Evolutionary conservation across 2,329 filamentous ascomycete species (phyloP), one percentile per base, ranked within the genome.

Genomic region (Clonostachys chloroleuca): DNA sequence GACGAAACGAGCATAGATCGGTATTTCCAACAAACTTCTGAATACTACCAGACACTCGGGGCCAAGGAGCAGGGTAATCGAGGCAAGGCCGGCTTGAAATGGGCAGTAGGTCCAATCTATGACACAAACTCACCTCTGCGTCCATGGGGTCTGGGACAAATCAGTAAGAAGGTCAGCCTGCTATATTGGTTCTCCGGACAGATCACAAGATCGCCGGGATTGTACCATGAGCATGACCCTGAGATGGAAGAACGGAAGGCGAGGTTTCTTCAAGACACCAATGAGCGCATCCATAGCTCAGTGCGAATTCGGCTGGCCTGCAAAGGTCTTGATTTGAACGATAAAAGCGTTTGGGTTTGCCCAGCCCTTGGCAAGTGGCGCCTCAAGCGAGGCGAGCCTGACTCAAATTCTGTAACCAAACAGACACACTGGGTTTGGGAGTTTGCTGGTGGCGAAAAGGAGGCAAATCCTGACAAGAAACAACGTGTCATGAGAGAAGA

Each of bases 221-320:
- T 72, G 52, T 78, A 78, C 61, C 68, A 63, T 42, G 70, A 69
- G 49, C 61, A 67, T 14, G 65, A 77, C 46, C 64, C 69, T 3
- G 60, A 64, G 42, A 69, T 66, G 2, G 67, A 69, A 9, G 57
- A 56, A 12, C 55, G 59, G 34, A 60, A 62, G 39, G 52, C 56
- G 2, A 59, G 61, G 9, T 77, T 69, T 48, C 67, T 81, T 24
- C 56, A 70, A 45, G 68, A 75, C 50, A 81, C 78, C 10, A 77
- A 80, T 53, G 78, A 81, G 59, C 69, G 73, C 9, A 70, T 81
- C 34, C 78, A 81, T 56, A 72, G 72, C 50, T 77, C 74, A 3
- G 78, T 78, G 2, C 69, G 78, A 2, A 66, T 78, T n/a, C 70
- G 77, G 5, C 67, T 81, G 13, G 72, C 73, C 3, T 73, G 73